phyloP scores from a whole-genome alignment of 495 filamentous ascomycete genomes.

The Penicillium lagena region DNA sequence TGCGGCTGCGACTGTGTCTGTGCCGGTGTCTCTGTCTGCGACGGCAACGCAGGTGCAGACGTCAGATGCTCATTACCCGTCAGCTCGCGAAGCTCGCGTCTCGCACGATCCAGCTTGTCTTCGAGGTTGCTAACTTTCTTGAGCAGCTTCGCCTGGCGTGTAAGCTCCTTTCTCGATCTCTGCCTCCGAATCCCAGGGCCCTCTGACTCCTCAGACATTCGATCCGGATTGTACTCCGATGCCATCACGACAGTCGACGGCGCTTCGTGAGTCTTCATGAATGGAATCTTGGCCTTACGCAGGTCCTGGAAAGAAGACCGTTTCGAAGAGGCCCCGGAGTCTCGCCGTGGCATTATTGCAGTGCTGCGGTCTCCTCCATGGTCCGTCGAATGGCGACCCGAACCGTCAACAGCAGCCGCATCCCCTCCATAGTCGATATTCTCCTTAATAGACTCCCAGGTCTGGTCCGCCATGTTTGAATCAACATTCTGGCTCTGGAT shows the following conservation, averaged over 20 bases:
- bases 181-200: constrained; percentile 36
- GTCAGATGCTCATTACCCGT: constrained; percentile 34
- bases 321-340: constrained; percentile 20
- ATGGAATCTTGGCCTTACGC: constrained; percentile 26
- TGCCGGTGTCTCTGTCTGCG: too few species aligned
- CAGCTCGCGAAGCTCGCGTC: constrained; percentile 49
- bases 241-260: not conserved
- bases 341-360: constrained; percentile 8
- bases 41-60: constrained; percentile 9
- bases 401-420: constrained; percentile 1
- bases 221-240: constrained; percentile 7
- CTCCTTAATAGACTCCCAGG: constrained; percentile 33
- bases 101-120: constrained; percentile 50
- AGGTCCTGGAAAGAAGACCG: constrained; percentile 35
- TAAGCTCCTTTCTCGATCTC: constrained; percentile 54
- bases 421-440: constrained; percentile 28
- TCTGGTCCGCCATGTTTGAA: constrained; percentile 23
- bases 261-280: constrained; percentile 14
- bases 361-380: not conserved
- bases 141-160: constrained; percentile 53
- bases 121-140: constrained; percentile 64
- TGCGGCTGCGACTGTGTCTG: too few species aligned
- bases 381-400: not conserved
- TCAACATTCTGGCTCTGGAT: constrained; percentile 16
- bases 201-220: constrained; percentile 24